Conservation (phyloP, 2,329 filamentous ascomycete genomes). For the Fusarium vanettenii region DNA sequence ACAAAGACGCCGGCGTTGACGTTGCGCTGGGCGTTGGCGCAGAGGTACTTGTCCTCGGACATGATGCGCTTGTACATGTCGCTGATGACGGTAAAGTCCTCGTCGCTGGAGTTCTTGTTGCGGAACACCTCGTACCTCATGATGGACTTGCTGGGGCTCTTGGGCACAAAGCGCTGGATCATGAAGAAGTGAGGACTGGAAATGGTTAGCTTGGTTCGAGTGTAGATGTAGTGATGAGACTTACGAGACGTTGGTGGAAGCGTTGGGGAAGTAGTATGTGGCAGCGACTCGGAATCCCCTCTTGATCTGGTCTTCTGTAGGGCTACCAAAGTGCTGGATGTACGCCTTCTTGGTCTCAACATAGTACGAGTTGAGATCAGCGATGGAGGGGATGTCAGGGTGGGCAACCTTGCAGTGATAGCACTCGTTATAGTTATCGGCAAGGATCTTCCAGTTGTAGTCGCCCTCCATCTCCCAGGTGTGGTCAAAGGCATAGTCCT, state of each 20-base stretch:
- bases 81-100: conserved; percentile 67
- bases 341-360: conserved; percentile 61
- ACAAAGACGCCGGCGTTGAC: conserved; percentile 70
- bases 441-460: conserved; percentile 71
- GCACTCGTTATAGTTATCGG: conserved; percentile 75
- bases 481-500: conserved; percentile 68
- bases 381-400: conserved; percentile 67
- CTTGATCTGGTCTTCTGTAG: conserved; percentile 60
- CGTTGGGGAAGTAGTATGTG: conserved; percentile 64
- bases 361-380: conserved; percentile 66
- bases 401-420: conserved; percentile 72
- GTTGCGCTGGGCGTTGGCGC: conserved; percentile 69
- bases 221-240: conserved; percentile 34
- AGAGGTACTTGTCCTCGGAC: conserved; percentile 73
- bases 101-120: conserved; percentile 69
- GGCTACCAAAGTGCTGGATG: conserved; percentile 62
- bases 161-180: conserved; percentile 71
- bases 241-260: conserved; percentile 63
- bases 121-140: conserved; percentile 74
- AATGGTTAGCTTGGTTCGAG: not conserved
- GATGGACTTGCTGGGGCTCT: conserved; percentile 58
- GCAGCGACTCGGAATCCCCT: conserved; percentile 58
- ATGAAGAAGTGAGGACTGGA: conserved; percentile 70
- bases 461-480: conserved; percentile 66
- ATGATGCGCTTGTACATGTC: conserved; percentile 73